phyloP scores from a whole-genome alignment of 768 basidiomycete species.

The Pisolithus orientalis region DNA sequence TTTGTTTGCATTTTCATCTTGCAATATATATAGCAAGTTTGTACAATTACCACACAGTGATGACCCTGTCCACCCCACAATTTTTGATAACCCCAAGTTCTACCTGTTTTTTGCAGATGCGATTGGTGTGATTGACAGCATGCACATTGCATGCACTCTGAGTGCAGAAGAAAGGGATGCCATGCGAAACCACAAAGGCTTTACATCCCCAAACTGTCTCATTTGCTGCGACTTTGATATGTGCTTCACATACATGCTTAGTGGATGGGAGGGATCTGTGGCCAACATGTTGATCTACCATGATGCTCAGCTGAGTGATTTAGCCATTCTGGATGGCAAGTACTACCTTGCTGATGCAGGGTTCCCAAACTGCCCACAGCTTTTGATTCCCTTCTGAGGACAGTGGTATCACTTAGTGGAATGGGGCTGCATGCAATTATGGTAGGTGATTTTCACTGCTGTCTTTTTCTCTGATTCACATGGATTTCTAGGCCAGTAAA shows the following conservation, averaged over 20 bases:
- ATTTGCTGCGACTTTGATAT: constrained; percentile 11
- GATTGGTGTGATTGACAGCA: constrained; percentile 21
- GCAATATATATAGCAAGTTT: too few species aligned
- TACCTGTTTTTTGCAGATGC: constrained; percentile 29
- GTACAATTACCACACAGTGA: neutral
- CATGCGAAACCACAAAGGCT: constrained; percentile 18
- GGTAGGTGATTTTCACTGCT: neutral
- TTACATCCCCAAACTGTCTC: constrained; percentile 21
- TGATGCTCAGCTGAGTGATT: constrained; percentile 7
- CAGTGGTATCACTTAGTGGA: constrained; percentile 13
- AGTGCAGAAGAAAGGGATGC: constrained; percentile 16
- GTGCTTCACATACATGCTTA: constrained; percentile 11
- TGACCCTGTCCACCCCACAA: constrained; percentile 15
- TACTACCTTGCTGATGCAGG: constrained; percentile 14
- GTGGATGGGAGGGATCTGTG: constrained; percentile 13
- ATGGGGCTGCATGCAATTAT: constrained; percentile 4
- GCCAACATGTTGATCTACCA: constrained; percentile 5
- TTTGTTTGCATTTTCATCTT: too few species aligned
- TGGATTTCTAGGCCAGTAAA: constrained; percentile 9
- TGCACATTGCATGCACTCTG: neutral
- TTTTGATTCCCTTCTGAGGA: constrained; percentile 10
- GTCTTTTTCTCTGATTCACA: neutral
- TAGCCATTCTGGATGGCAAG: constrained; percentile 9
- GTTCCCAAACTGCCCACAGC: constrained; percentile 4
- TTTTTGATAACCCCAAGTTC: constrained; percentile 25